Evolutionary conservation across 116 monocot species (phyloP).

Genomic region (Trichopus zeylanicus): DNA sequence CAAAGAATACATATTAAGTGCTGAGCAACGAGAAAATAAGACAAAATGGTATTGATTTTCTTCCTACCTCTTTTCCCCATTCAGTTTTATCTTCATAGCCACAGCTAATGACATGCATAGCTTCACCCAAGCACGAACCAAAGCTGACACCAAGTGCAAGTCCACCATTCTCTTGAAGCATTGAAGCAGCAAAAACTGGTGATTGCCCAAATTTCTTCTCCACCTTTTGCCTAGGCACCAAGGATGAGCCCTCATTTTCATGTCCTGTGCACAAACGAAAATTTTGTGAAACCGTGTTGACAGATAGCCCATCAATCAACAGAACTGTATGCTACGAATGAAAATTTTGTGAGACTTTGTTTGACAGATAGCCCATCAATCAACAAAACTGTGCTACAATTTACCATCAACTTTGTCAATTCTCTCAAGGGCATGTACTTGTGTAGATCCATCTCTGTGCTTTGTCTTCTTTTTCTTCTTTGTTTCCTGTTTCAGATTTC

Average conservation of each 20-base stretch:
- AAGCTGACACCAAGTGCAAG: slow-evolving; percentile 9
- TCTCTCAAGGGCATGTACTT: slow-evolving; percentile 50
- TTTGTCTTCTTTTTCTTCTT: slow-evolving; percentile 24
- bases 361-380: too few relatives aligned
- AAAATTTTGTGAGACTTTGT: too few relatives aligned
- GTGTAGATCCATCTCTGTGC: slow-evolving; percentile 43
- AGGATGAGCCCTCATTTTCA: slow-evolving; percentile 15
- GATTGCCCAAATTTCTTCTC: slow-evolving; percentile 86
- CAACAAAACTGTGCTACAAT: too few relatives aligned
- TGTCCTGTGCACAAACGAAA: slow-evolving; percentile 20
- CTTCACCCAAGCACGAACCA: slow-evolving; percentile 29
- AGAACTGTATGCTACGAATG: too few relatives aligned
- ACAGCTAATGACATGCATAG: slow-evolving; percentile 64
- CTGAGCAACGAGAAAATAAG: slow-evolving; percentile 1
- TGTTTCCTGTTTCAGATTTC: slow-evolving; percentile 17
- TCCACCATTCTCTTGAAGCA: slow-evolving; percentile 40
- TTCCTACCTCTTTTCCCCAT: slow-evolving; percentile 77
- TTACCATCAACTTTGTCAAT: slow-evolving; percentile 35
- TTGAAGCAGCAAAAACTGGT: slow-evolving; percentile 48
- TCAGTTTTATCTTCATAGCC: slow-evolving; percentile 79
- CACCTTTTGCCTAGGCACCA: slow-evolving; percentile 43
- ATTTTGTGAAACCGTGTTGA: too few relatives aligned
- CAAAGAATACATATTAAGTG: too few relatives aligned
- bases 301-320: not conserved
- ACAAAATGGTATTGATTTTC: not conserved